These are phyloP conservation scores for Butyriboletus appendiculatus DNA, from an alignment of 1,284 basidiomycete species.

Conservation along the genomic window DNA sequence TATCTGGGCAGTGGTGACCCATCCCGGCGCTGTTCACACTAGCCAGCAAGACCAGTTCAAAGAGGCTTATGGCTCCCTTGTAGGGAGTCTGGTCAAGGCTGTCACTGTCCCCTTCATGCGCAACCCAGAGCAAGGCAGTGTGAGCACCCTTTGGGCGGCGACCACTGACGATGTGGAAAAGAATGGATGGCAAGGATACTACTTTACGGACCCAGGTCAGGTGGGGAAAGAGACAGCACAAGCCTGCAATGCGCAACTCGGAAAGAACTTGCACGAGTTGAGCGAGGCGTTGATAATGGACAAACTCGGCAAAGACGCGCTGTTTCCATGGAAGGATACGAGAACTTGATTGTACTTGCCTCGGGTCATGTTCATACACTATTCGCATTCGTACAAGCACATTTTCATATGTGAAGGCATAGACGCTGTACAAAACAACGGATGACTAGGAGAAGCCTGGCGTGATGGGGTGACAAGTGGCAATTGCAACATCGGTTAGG, in stretches of 20 bases:
- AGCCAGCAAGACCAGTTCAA: conserved; percentile 46
- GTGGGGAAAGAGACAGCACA: conserved; percentile 38
- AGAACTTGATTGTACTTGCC: background rate
- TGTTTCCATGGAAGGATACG: conserved; percentile 26
- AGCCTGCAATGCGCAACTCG: conserved; percentile 38
- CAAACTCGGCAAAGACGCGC: conserved; percentile 33
- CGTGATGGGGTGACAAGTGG: background rate
- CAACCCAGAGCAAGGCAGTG: conserved; percentile 38
- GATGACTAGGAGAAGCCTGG: background rate
- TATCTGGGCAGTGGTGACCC: conserved; percentile 41
- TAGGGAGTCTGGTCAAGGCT: conserved; percentile 36
- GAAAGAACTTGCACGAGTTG: conserved; percentile 36
- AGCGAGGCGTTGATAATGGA: conserved; percentile 37
- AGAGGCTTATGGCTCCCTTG: conserved; percentile 38
- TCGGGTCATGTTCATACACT: conserved; percentile 1
- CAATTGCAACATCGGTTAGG: background rate
- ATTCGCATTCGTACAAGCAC: conserved; percentile 1
- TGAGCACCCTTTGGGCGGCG: conserved; percentile 39
- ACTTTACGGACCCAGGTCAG: conserved; percentile 41
- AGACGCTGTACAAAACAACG: background rate
- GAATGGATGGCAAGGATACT: conserved; percentile 40
- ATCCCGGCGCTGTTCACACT: conserved; percentile 46
- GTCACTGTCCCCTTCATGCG: conserved; percentile 39
- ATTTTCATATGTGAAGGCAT: conserved; percentile 3
- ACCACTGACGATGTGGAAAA: conserved; percentile 28